phyloP scores from a whole-genome alignment of 192 early-diverging fungal genomes.

The Geranomyces variabilis region DNA sequence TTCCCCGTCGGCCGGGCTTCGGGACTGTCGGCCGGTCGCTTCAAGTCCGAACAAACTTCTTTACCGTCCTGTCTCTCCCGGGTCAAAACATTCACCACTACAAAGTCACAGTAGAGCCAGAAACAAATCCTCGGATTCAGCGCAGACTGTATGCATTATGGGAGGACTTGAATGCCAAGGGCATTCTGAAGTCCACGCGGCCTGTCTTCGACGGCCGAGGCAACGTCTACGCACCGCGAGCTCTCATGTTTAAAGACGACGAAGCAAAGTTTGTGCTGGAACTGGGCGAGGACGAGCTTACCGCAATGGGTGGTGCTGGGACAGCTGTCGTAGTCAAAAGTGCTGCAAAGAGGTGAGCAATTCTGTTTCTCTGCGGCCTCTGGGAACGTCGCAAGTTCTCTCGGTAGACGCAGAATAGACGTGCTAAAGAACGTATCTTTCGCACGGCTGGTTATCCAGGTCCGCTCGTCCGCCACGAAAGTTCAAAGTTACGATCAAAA shows the following conservation, averaged over 20 bases:
- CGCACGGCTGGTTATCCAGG: not conserved
- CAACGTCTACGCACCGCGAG: slow-evolving; percentile 69
- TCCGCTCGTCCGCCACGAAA: slow-evolving; percentile 42
- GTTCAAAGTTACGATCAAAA: slow-evolving; percentile 71
- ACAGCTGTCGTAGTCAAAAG: no score
- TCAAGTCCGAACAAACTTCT: slow-evolving; percentile 73
- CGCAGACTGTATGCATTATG: slow-evolving; percentile 69
- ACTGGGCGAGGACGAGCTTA: slow-evolving; percentile 48
- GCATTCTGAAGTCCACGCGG: slow-evolving; percentile 60
- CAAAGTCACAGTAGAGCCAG: slow-evolving; percentile 76
- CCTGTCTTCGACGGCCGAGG: slow-evolving; percentile 86
- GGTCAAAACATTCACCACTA: slow-evolving; percentile 81
- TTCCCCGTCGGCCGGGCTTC: slow-evolving; percentile 50
- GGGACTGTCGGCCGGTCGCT: slow-evolving; percentile 45
- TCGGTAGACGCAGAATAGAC: not conserved
- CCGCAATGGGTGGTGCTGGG: not conserved
- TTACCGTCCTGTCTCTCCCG: slow-evolving; percentile 71
- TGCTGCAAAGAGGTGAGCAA: not conserved
- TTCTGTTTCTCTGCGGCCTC: no score
- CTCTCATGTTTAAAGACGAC: slow-evolving; percentile 61
- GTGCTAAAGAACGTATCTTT: not conserved
- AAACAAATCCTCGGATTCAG: slow-evolving; percentile 76
- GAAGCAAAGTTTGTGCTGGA: slow-evolving; percentile 61
- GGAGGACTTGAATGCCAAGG: slow-evolving; percentile 50
- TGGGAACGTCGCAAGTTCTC: slow-evolving; percentile 8